Base-by-base conservation (phyloP, 2,329 filamentous ascomycete genomes). In the Aspergillus fumigatus region DNA sequence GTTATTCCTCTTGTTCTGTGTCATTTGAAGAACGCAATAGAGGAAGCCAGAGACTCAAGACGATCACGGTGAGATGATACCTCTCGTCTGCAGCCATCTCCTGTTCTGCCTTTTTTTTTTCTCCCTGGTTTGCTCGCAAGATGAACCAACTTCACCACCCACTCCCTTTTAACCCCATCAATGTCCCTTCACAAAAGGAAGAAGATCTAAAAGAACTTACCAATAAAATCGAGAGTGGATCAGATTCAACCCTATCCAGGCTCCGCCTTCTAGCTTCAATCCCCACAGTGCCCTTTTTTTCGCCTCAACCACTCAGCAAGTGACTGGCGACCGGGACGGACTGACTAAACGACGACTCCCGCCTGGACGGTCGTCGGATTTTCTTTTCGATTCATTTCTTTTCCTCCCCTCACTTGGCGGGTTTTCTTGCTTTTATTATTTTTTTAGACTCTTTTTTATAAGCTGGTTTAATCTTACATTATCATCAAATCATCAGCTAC, bases 321-420 rank as follows among this genome's bases (percentile, higher is more conserved):
- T 7, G 14, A 17, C 32, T 38, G 32, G 43, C 43, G 43, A 23
- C 43, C 43, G 43, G 26, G 50, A 38, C 38, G 41, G n/a, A 27
- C 25, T 47, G 45, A 52, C 50, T 56, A 50, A 48, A 56, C 50
- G 48, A 56, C 32, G 53, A 62, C 23, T 63, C 55, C 21, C 53
- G 58, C 48, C 51, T 57, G 32, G 52, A 54, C 21, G n/a, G 38
- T 38, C 17, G 23, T 52, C 40, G 32, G 27, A 53, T 56, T 56
- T 53, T 51, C 50, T 35, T 51, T 45, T 53, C 35, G 27, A 53
- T 45, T 55, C 23, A 21, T 35, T 53, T 48, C 52, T n/a, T 25
- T 45, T 38, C 19, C 47, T 47, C 51, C 49, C 17, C 41, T 48
- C 50, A 51, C 48, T 23, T 23, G 41, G 41, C 41, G 48, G 48